These are phyloP conservation scores for Glarea lozoyensis DNA, from an alignment of 495 filamentous ascomycete genomes.

Conservation along the genomic window DNA sequence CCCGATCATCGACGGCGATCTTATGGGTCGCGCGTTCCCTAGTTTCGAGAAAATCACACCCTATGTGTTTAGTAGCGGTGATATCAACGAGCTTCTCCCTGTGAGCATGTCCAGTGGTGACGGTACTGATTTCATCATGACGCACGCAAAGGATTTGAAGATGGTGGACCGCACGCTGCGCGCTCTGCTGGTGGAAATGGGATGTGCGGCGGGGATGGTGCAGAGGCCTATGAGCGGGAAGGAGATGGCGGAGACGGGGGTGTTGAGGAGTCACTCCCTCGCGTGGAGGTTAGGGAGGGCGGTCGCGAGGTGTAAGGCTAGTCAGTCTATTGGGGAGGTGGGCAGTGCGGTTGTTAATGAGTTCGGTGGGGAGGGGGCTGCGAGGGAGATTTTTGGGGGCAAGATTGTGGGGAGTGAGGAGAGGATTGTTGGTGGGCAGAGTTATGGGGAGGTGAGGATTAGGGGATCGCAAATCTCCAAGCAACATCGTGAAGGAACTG, in stretches of 20 bases:
- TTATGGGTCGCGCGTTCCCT: constrained; percentile 51
- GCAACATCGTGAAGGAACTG: no score
- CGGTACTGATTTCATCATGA: constrained; percentile 39
- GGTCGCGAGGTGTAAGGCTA: constrained; percentile 36
- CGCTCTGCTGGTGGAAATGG: constrained; percentile 35
- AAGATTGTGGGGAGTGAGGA: constrained; percentile 56
- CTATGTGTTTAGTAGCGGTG: constrained; percentile 41
- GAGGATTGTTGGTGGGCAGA: no score
- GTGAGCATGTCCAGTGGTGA: constrained; percentile 41
- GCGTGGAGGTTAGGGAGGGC: constrained; percentile 47
- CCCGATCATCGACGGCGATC: constrained; percentile 45
- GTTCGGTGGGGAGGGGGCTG: constrained; percentile 41
- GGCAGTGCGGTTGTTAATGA: constrained; percentile 48
- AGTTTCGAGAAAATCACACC: constrained; percentile 48
- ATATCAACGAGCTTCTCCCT: constrained; percentile 30
- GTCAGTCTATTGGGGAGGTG: constrained; percentile 37
- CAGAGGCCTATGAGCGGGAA: constrained; percentile 32
- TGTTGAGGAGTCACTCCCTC: constrained; percentile 38
- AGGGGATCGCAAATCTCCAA: no score
- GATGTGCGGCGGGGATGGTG: constrained; percentile 35
- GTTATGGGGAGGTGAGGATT: no score
- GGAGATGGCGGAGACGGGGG: constrained; percentile 38
- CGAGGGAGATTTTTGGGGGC: constrained; percentile 47
- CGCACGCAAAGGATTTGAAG: constrained; percentile 27
- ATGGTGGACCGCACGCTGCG: constrained; percentile 33